Base-by-base conservation (phyloP, 192 early-diverging fungal genomes). In the Umbelopsis ramanniana region DNA sequence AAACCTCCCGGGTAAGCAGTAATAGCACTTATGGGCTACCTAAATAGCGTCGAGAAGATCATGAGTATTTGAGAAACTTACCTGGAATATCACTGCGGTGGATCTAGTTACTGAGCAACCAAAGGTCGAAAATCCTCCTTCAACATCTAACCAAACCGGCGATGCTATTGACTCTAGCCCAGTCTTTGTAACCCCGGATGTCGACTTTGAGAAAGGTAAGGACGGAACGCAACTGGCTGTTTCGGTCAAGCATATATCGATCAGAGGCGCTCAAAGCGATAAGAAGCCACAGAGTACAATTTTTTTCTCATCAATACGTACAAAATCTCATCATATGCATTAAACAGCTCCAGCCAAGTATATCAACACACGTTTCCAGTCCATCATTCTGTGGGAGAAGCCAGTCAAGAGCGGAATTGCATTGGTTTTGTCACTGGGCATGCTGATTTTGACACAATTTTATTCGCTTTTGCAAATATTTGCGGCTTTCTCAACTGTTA, bases 311-410 rank as follows among this genome's bases (percentile, higher is more conserved):
- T 43, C 40, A 1, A 43, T 5, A 43, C 1, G 40, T 11, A 43
- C 40, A 12, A 2, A 43, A 43, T 0, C 40, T 43, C 8, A 43
- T 5, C 40, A 43, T 43, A 43, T 43, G 40, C 40, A 4, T 43
- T 29, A 3, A 43, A 43, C 37, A 72, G 71, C 57, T 47, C 74
- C 79, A 33, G 48, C 71, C 19, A 45, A 47, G 11, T 76, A 74
- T 48, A 57, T 80, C 43, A 67, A 74, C 29, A 38, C 75, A 54
- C 67, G 63, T 23, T 35, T 63, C 23, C 46, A 69, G 35, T 76
- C 74, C 15, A 72, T 76, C 22, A 74, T 80, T 24, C 68, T 70
- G 29, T 80, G 79, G 79, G 74, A 80, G 21, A 46, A 80, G 29
- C 79, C 79, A 12, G 47, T 70, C 19, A 69, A 72, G 24, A 76